Percentiles rank a stretch among this genome's conserved stretches.
Evolutionary conservation across 2,329 filamentous ascomycete species (phyloP).

Genomic region (Monilinia fructicola): DNA sequence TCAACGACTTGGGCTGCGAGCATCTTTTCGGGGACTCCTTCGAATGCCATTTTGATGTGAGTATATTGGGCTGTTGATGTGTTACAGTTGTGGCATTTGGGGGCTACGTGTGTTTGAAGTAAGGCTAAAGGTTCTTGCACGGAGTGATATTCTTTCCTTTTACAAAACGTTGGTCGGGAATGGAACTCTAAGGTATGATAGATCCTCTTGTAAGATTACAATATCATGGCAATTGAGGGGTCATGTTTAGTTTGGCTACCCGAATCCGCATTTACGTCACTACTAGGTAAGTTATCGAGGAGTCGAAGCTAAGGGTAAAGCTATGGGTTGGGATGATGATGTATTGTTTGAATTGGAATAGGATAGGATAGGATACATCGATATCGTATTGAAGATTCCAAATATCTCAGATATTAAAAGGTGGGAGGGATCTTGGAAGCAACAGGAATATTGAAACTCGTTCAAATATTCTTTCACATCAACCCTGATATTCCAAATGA

Average conservation of each 20-base stretch:
- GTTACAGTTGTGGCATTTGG: background rate
- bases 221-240: background rate
- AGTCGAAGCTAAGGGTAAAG: background rate
- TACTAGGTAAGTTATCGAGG: too few species aligned
- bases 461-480: too few species aligned
- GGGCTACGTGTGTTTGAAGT: background rate
- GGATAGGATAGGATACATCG: too few species aligned
- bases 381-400: too few species aligned
- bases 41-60: conserved; percentile 24
- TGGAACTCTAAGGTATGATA: background rate
- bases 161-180: background rate
- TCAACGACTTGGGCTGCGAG: conserved; percentile 50
- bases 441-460: too few species aligned
- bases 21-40: conserved; percentile 47
- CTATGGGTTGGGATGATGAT: background rate
- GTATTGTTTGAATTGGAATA: background rate
- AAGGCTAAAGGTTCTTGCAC: too few species aligned
- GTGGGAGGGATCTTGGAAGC: too few species aligned
- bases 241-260: background rate
- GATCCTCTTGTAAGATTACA: too few species aligned
- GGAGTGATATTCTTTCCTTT: background rate
- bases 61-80: background rate
- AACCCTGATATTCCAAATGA: too few species aligned
- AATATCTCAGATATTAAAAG: too few species aligned
- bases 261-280: background rate